Percentiles rank a stretch among this genome's conserved stretches.
Evolutionary conservation across 768 basidiomycete genomes (phyloP).

Genomic region (Lactifluus subvellereus): DNA sequence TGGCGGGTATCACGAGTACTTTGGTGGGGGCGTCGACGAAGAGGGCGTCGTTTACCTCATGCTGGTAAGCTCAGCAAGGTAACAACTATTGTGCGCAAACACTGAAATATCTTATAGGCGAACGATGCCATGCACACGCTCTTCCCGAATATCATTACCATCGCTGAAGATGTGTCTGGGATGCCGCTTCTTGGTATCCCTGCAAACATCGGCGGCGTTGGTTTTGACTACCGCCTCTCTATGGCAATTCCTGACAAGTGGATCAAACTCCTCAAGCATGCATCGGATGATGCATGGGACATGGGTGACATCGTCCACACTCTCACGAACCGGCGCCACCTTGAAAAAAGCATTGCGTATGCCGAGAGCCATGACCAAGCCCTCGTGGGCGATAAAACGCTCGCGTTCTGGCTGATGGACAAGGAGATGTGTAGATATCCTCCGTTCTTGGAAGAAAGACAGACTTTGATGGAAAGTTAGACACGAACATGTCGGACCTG

Average conservation of each 20-base stretch:
- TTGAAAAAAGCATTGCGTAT: constrained; percentile 87
- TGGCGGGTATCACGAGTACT: constrained; percentile 98
- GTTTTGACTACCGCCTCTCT: constrained; percentile 95
- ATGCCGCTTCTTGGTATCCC: constrained; percentile 93
- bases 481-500: constrained; percentile 92
- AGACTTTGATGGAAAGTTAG: constrained; percentile 34
- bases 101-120: constrained; percentile 49
- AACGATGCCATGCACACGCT: constrained; percentile 84
- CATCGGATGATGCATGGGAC: constrained; percentile 81
- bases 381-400: constrained; percentile 95
- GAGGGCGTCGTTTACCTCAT: constrained; percentile 95
- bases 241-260: constrained; percentile 99
- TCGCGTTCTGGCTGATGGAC: constrained; percentile 99
- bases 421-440: constrained; percentile 91
- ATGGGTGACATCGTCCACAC: constrained; percentile 83
- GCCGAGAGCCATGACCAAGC: constrained; percentile 99
- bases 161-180: constrained; percentile 98
- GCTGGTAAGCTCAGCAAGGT: constrained; percentile 59
- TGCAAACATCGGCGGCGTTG: constrained; percentile 77
- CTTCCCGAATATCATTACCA: constrained; percentile 78
- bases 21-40: constrained; percentile 75
- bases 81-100: neutral
- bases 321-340: constrained; percentile 79
- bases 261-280: constrained; percentile 98
- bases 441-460: neutral